Evolutionary conservation across 345 rosid species (phyloP).

Genomic region (Acer yangbiense): DNA sequence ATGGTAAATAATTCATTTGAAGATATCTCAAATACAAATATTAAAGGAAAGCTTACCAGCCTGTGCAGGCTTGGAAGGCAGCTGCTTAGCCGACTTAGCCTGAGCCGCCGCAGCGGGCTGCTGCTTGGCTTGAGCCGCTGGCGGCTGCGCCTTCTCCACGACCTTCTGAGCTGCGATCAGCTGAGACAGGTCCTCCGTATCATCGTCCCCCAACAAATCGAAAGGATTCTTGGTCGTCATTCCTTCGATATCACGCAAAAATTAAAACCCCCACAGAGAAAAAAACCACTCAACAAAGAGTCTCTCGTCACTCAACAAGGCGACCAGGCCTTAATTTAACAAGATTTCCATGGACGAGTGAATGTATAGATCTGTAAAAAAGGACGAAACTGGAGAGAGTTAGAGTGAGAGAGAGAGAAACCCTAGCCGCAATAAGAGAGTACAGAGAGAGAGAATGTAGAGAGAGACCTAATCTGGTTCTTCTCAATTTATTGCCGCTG

Average conservation of each 20-base stretch:
- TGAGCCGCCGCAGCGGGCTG: slow-evolving; percentile 21
- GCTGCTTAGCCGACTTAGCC: slow-evolving; percentile 59
- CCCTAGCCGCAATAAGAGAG: slow-evolving; percentile 41
- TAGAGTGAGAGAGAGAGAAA: slow-evolving; percentile 19
- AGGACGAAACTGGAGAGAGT: background rate
- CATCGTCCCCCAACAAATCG: slow-evolving; percentile 76
- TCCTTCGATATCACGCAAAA: slow-evolving; percentile 4
- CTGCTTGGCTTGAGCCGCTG: slow-evolving; percentile 29
- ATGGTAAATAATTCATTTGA: background rate
- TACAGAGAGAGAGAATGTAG: background rate
- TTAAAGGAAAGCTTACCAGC: slow-evolving; percentile 53
- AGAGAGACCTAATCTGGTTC: slow-evolving; percentile 21
- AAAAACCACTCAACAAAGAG: background rate
- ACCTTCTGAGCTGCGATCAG: slow-evolving; percentile 57
- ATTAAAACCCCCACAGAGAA: slow-evolving; percentile 1
- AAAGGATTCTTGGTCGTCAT: slow-evolving; percentile 91
- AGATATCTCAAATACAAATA: background rate
- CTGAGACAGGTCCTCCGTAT: slow-evolving; percentile 66
- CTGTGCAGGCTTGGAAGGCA: slow-evolving; percentile 80
- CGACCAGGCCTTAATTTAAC: slow-evolving; percentile 35
- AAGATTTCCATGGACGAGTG: slow-evolving; percentile 29
- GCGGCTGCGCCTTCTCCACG: slow-evolving; percentile 37
- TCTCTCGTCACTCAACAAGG: background rate
- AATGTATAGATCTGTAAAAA: slow-evolving; percentile 18
- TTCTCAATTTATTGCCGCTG: slow-evolving; percentile 19